Percentiles rank a stretch among this genome's conserved stretches.
These are phyloP conservation scores for Sporothrix luriei DNA, from an alignment of 2,329 filamentous ascomycete genomes.

Conservation along the genomic window DNA sequence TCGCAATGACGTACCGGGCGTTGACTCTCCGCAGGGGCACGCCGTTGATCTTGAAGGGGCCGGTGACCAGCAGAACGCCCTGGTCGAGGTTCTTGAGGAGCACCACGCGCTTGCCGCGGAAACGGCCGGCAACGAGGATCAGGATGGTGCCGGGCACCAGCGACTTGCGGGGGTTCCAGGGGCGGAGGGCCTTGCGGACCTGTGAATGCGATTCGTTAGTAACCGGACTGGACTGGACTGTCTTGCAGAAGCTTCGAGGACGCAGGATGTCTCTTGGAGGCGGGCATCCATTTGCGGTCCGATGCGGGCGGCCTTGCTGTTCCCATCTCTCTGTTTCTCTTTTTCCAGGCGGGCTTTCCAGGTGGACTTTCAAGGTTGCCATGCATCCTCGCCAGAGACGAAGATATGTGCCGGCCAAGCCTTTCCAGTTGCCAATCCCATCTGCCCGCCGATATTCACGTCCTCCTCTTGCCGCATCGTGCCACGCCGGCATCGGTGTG, in stretches of 20 bases:
- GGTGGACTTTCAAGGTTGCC: not conserved
- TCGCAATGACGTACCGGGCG: slow-evolving; percentile 90
- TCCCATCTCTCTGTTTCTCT: not conserved
- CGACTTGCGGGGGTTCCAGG: slow-evolving; percentile 82
- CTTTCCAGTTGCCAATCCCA: not conserved
- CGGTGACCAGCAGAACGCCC: slow-evolving; percentile 98
- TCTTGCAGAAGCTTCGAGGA: no score
- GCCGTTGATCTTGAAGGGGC: slow-evolving; percentile 99
- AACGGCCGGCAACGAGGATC: slow-evolving; percentile 98
- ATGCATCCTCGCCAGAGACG: not conserved
- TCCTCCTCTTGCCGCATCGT: not conserved
- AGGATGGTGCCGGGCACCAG: slow-evolving; percentile 95
- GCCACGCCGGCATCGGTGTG: not conserved
- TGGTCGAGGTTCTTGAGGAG: slow-evolving; percentile 97
- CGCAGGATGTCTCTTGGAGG: not conserved
- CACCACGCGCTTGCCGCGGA: slow-evolving; percentile 99
- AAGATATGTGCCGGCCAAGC: not conserved
- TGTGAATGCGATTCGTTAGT: slow-evolving; percentile 48
- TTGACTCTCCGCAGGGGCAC: slow-evolving; percentile 95
- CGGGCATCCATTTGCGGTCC: not conserved
- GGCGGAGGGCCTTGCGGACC: slow-evolving; percentile 91
- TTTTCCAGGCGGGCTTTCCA: not conserved
- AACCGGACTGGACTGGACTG: not conserved
- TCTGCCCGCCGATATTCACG: not conserved
- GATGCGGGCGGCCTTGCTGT: not conserved